Percentiles rank a stretch among this genome's conserved stretches.
These are phyloP conservation scores for Fomitiporia mediterranea DNA, from an alignment of 1,284 basidiomycete species.

Conservation along the genomic window DNA sequence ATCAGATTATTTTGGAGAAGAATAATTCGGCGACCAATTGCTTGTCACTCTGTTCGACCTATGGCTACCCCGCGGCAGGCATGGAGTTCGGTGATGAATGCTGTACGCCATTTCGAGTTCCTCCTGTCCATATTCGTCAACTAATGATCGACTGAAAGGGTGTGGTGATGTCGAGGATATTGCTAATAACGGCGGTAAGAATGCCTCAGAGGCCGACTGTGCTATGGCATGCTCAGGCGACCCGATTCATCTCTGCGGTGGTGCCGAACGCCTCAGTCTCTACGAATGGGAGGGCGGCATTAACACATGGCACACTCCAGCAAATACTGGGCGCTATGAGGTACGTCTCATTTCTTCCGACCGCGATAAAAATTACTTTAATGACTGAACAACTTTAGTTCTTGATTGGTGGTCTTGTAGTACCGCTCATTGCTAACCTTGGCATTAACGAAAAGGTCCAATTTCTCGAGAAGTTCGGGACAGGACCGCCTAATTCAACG, in stretches of 20 bases:
- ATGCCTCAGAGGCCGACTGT: slow-evolving; percentile 49
- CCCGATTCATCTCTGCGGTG: slow-evolving; percentile 60
- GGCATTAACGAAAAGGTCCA: slow-evolving; percentile 75
- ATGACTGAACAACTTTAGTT: too few relatives aligned
- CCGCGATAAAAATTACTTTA: too few relatives aligned
- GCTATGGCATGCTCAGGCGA: slow-evolving; percentile 61
- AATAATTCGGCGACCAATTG: slow-evolving; percentile 63
- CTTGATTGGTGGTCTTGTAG: slow-evolving; percentile 56
- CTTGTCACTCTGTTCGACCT: slow-evolving; percentile 56
- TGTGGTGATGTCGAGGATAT: slow-evolving; percentile 64
- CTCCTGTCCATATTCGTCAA: background rate
- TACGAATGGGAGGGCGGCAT: slow-evolving; percentile 60
- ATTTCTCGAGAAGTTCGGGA: slow-evolving; percentile 64
- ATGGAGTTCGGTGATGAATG: slow-evolving; percentile 42
- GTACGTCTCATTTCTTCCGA: slow-evolving; percentile 3
- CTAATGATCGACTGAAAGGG: slow-evolving; percentile 35
- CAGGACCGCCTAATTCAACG: slow-evolving; percentile 59
- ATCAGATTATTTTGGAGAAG: slow-evolving; percentile 50
- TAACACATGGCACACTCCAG: slow-evolving; percentile 58
- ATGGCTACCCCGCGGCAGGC: slow-evolving; percentile 62
- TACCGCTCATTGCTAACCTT: slow-evolving; percentile 67
- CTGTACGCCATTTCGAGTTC: slow-evolving; percentile 15
- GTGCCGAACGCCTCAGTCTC: slow-evolving; percentile 37
- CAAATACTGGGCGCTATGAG: slow-evolving; percentile 60
- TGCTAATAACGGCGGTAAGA: slow-evolving; percentile 34